Percentiles rank a stretch among this genome's conserved stretches.
Conservation (phyloP, 2,329 filamentous ascomycete species). For the Fusarium zealandicum region DNA sequence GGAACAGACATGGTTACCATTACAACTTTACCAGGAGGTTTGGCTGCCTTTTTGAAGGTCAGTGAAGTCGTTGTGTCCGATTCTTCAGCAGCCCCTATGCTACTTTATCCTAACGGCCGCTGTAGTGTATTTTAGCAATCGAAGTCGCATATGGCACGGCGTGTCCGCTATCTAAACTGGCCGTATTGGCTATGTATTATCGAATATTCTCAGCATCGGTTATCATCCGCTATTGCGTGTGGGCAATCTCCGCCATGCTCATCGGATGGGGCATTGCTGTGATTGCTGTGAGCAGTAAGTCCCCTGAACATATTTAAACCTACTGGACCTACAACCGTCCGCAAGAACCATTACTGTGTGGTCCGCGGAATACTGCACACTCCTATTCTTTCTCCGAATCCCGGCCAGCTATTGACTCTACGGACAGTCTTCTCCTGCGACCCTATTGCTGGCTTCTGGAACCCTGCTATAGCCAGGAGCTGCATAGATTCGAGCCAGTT, state of each 20-base stretch:
- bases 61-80: too few relatives aligned
- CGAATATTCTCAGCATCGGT: slow-evolving; percentile 5
- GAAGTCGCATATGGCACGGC: slow-evolving; percentile 8
- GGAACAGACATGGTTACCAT: slow-evolving; percentile 7
- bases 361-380: too few relatives aligned
- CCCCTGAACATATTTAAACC: too few relatives aligned
- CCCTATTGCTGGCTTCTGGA: slow-evolving; percentile 8
- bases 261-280: slow-evolving; percentile 6
- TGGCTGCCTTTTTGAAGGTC: slow-evolving; percentile 5
- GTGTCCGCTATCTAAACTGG: slow-evolving; percentile 9
- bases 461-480: slow-evolving; percentile 1
- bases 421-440: slow-evolving; percentile 4
- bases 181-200: slow-evolving; percentile 13
- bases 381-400: too few relatives aligned
- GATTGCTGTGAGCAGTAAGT: slow-evolving; percentile 10
- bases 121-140: not conserved
- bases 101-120: not conserved
- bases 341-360: too few relatives aligned
- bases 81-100: too few relatives aligned
- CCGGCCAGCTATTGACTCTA: not conserved
- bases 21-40: not conserved
- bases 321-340: too few relatives aligned
- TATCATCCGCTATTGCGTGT: not conserved
- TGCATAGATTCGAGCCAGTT: slow-evolving; percentile 12
- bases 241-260: not conserved